Percentiles rank a stretch among this genome's conserved stretches.
phyloP scores from a whole-genome alignment of 1,284 basidiomycete species.

The Ceratobasidium sp. region DNA sequence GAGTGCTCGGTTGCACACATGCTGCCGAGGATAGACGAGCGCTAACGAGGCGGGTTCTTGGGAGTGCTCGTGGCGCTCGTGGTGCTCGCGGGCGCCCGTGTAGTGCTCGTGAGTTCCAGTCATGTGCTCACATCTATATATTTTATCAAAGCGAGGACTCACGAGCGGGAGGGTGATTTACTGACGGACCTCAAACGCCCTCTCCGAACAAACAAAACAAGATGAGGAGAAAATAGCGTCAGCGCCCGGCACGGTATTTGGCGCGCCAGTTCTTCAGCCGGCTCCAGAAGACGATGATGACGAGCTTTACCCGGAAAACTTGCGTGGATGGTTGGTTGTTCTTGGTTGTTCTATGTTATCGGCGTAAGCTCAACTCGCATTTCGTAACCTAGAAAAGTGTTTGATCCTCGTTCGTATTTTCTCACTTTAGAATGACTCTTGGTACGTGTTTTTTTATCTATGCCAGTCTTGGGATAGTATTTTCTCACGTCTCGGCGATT shows the following conservation, averaged over 20 bases:
- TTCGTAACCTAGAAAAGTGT: neutral
- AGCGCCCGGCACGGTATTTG: neutral
- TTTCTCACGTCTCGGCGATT: slow-evolving; percentile 10
- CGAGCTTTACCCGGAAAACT: slow-evolving; percentile 49
- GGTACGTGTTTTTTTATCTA: slow-evolving; percentile 22
- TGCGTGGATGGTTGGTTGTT: slow-evolving; percentile 50
- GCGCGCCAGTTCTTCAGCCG: neutral
- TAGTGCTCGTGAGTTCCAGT: too few relatives aligned
- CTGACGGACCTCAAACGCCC: neutral
- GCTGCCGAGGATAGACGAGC: too few relatives aligned
- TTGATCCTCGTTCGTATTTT: slow-evolving; percentile 1
- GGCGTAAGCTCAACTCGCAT: slow-evolving; percentile 13
- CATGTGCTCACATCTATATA: too few relatives aligned
- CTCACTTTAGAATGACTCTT: slow-evolving; percentile 32
- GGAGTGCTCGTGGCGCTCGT: too few relatives aligned
- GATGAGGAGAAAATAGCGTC: slow-evolving; percentile 14
- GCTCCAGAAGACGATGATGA: slow-evolving; percentile 27
- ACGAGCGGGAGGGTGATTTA: too few relatives aligned
- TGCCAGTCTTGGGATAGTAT: neutral
- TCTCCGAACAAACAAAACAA: neutral
- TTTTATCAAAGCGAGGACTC: too few relatives aligned
- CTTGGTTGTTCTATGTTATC: slow-evolving; percentile 49
- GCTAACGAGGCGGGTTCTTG: too few relatives aligned
- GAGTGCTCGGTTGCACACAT: too few relatives aligned
- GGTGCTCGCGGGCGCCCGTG: too few relatives aligned